These are phyloP conservation scores for Cadophora luteo-olivacea DNA, from an alignment of 2,329 filamentous ascomycete species.

Conservation along the genomic window DNA sequence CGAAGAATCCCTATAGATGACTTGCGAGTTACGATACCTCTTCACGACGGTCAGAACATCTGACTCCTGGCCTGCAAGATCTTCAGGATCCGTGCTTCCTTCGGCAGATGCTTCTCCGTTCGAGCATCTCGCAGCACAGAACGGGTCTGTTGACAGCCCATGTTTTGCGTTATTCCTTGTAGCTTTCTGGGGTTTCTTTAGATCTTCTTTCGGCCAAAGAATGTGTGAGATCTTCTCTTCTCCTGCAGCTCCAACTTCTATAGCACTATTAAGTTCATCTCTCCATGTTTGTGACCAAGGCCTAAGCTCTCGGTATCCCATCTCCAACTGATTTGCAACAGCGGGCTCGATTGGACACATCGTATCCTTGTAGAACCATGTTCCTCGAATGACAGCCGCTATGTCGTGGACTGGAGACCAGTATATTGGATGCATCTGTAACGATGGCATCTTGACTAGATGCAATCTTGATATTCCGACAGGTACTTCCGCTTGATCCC, in stretches of 20 bases:
- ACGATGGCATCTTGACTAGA: conserved; percentile 79
- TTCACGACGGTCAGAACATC: conserved; percentile 47
- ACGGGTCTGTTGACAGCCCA: conserved; percentile 53
- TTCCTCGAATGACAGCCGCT: conserved; percentile 80
- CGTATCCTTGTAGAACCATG: conserved; percentile 97
- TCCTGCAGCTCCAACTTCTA: conserved; percentile 86
- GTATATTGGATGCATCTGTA: conserved; percentile 96
- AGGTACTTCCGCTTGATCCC: conserved; percentile 64
- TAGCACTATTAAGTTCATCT: conserved; percentile 87
- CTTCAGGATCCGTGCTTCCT: conserved; percentile 49
- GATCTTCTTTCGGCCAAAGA: conserved; percentile 73
- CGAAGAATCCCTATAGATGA: conserved; percentile 81
- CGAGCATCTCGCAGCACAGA: conserved; percentile 66
- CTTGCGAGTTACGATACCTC: conserved; percentile 76
- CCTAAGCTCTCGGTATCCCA: conserved; percentile 84
- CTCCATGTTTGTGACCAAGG: conserved; percentile 93
- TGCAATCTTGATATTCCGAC: conserved; percentile 92
- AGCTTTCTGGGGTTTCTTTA: conserved; percentile 44
- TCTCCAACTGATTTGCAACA: conserved; percentile 90
- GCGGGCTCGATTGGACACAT: conserved; percentile 88
- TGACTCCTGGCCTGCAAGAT: conserved; percentile 29
- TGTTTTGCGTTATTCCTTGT: conserved; percentile 30
- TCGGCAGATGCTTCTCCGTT: conserved; percentile 64
- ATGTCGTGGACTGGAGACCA: conserved; percentile 95
- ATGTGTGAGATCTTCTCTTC: conserved; percentile 87